Percentiles rank a stretch among this genome's conserved stretches.
Conservation (phyloP, 768 basidiomycete genomes). For the Austroboletus eburneus region DNA sequence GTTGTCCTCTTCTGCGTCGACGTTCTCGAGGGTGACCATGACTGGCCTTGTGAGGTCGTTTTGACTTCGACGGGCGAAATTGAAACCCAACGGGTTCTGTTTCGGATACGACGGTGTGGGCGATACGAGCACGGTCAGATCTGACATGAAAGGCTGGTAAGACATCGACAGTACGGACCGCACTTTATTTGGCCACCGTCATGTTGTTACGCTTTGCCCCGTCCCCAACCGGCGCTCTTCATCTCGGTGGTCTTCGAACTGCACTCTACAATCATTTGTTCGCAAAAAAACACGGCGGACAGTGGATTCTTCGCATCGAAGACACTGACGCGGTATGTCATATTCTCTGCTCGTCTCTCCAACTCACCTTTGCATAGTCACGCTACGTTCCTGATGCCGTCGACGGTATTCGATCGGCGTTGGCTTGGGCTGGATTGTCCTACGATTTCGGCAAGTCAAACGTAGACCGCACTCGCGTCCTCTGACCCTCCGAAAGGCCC, state of each 20-base stretch:
- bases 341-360: background rate
- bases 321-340: conserved; percentile 87
- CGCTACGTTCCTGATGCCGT: conserved; percentile 81
- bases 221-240: conserved; percentile 91
- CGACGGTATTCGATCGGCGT: conserved; percentile 67
- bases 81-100: conserved; percentile 25
- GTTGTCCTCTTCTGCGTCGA: conserved; percentile 19
- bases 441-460: conserved; percentile 77
- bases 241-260: conserved; percentile 92
- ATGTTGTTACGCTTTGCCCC: conserved; percentile 87
- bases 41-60: conserved; percentile 26
- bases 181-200: too few species aligned
- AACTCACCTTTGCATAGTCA: conserved; percentile 41
- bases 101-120: conserved; percentile 26
- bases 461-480: background rate
- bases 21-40: conserved; percentile 30
- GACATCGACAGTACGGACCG: too few species aligned
- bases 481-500: conserved; percentile 53
- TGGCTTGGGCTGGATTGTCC: conserved; percentile 88
- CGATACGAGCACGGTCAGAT: conserved; percentile 32
- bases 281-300: conserved; percentile 76
- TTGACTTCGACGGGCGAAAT: conserved; percentile 28
- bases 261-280: conserved; percentile 90
- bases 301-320: conserved; percentile 90
- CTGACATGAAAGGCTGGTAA: too few species aligned